Evolutionary conservation across 441 rosid species (phyloP), one percentile per base, ranked within the genome.

Genomic region (Erodium texanum): DNA sequence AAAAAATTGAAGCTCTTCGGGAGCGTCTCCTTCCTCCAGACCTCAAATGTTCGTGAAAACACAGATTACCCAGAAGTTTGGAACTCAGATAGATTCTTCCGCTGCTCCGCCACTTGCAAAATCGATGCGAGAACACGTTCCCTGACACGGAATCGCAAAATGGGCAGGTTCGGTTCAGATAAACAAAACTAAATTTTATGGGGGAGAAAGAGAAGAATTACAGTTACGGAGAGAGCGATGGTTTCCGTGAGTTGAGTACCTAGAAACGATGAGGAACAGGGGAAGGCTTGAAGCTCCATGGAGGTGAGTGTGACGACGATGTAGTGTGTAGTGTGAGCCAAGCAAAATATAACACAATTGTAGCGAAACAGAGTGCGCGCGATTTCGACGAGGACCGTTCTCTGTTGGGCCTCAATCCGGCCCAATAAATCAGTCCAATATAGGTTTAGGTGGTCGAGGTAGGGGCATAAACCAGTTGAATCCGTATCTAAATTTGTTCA

Each of bases 281-380:
- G 66, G 56, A 72, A 64, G 22, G 75, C 59, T 24, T 71, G 82
- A 65, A 79, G 77, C 77, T 79, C 85, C 85, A 79, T 79, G 62
- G 22, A 68, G 58, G 1, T 8, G 66, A 23, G n/a, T 22, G 58
- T 20, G 62, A 11, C 16, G 50, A 50, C 7, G 56, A n/a, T 50
- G 56, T 50, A 3, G 15, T 11, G 56, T 50, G 19, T 1, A 50
- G 56, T 50, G 56, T 15, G 3, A n/a, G 56, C 56, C 56, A 50
- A 50, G 56, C 56, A 50, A 50, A 50, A 50, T n/a, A 4, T 2
- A 45, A 45, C 52, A 48, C 0, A 15, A 48, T 2, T 48, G 19
- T 48, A 48, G 56, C 18, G 56, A 48, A 15, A n/a, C 56, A 48
- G 56, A 48, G 56, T 15, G 2, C 6, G 16, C 36, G 6, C 36